Evolutionary conservation across 148 eudicot genomes (phyloP), one percentile per base, ranked within the genome.

Genomic region (Diospyros kaki): DNA sequence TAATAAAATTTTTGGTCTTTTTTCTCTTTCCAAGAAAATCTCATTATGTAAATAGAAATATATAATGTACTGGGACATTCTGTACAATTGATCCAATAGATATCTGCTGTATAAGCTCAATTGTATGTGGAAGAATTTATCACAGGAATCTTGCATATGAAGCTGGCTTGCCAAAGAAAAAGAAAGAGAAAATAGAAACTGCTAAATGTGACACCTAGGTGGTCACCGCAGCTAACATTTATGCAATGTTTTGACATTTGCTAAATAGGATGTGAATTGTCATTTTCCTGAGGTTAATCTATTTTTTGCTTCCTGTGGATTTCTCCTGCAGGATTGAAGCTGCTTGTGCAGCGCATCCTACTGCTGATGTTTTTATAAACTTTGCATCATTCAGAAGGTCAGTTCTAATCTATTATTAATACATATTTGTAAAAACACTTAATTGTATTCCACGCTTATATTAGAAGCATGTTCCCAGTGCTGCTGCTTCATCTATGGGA

Each of bases 361-460:
- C 97, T 9, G 98, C 99, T 79, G 98, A 95, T 87, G 99, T 95
- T 66, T 95, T 95, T 50, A 95, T 95, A 67, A 95, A 95, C 83
- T 95, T 95, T 78, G 99, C 99, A 81, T 95, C 99, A 65, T 95
- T 58, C 67, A 93, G 99, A 87, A 95, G 99, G 99, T 95, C 68
- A 59, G 82, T 70, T 18, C 40, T 68, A 38, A 6, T 14, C 40
- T 4, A 15, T 74, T 28, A n/a, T 50, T 39, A 60, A 17, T 9
- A 43, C 28, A 28, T 28, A 46, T 5, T 7, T 38, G 17, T 3
- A 53, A 17, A 41, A n/a, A 46, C 55, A 40, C 53, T 73, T 63
- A 48, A 15, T 50, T 67, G 17, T 41, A 62, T 45, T 41, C 17
- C 39, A 3, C 13, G 45, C 58, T 81, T 44, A 71, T 54, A 17